Evolutionary conservation across 225 moss, liverwort and hornwort species (phyloP).

Genomic region (Takakia lepidozioides): DNA sequence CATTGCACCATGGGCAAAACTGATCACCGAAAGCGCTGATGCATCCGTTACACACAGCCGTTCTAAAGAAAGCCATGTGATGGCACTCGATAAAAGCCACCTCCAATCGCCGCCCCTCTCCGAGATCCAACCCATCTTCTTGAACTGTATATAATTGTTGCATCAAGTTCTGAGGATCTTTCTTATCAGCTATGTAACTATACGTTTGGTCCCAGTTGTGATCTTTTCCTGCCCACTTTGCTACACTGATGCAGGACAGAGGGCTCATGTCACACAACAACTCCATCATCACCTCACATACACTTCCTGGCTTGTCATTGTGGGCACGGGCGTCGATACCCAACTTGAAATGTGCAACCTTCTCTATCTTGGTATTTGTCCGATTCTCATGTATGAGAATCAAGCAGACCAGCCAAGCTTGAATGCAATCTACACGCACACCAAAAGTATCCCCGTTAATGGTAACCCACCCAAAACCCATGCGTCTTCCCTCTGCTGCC

Average conservation of each 20-base stretch:
- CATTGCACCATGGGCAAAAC: slow-evolving; percentile 26
- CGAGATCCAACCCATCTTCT: slow-evolving; percentile 17
- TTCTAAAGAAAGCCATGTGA: slow-evolving; percentile 12
- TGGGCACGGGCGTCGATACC: slow-evolving; percentile 5
- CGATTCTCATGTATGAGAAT: slow-evolving; percentile 14
- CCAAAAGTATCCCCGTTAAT: slow-evolving; percentile 13
- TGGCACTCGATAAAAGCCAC: slow-evolving; percentile 21
- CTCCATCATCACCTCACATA: slow-evolving; percentile 23
- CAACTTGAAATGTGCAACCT: slow-evolving; percentile 12
- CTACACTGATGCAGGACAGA: slow-evolving; percentile 17
- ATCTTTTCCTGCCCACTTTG: slow-evolving; percentile 21
- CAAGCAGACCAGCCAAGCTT: slow-evolving; percentile 26
- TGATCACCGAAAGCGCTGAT: slow-evolving; percentile 1
- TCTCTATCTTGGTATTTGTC: slow-evolving; percentile 6
- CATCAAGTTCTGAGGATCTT: slow-evolving; percentile 9
- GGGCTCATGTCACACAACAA: slow-evolving; percentile 12
- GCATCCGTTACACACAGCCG: slow-evolving; percentile 4
- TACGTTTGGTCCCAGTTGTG: slow-evolving; percentile 18
- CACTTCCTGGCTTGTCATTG: slow-evolving; percentile 11
- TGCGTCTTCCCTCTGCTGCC: slow-evolving; percentile 1
- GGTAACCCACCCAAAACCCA: slow-evolving; percentile 8
- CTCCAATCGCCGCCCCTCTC: slow-evolving; percentile 15
- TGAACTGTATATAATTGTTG: slow-evolving; percentile 14
- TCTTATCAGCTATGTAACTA: slow-evolving; percentile 3
- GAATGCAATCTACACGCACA: slow-evolving; percentile 9